Evolutionary conservation across 768 basidiomycete species (phyloP).

Genomic region (Lentinula sp.): DNA sequence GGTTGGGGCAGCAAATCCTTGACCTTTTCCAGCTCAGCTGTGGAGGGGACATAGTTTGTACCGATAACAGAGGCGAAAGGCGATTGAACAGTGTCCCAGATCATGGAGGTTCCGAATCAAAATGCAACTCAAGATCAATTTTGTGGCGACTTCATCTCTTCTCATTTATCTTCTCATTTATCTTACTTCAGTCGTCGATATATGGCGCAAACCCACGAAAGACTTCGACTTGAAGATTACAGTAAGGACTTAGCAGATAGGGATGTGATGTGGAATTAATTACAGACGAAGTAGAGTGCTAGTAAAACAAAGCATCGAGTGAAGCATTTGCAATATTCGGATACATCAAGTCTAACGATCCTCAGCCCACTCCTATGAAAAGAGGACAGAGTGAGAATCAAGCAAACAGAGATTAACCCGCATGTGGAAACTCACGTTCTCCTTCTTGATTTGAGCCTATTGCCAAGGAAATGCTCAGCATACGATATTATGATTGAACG

Average conservation of each 20-base stretch:
- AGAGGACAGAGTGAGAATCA: constrained; percentile 13
- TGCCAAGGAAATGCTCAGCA: constrained; percentile 6
- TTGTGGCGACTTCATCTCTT: neutral
- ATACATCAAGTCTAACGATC: constrained; percentile 51
- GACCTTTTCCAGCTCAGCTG: neutral
- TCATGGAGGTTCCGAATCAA: neutral
- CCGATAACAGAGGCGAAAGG: neutral
- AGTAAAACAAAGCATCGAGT: neutral
- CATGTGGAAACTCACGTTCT: constrained; percentile 68
- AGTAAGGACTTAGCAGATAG: neutral
- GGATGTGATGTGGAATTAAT: neutral
- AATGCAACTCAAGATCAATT: too few relatives aligned
- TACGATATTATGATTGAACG: constrained; percentile 9
- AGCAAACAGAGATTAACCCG: constrained; percentile 2
- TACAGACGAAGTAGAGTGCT: neutral
- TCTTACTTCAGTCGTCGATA: too few relatives aligned
- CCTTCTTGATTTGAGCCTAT: constrained; percentile 98
- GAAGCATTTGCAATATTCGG: neutral
- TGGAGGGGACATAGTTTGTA: neutral
- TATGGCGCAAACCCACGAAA: too few relatives aligned
- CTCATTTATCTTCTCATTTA: too few relatives aligned
- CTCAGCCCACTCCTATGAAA: constrained; percentile 82
- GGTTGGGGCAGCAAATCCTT: neutral
- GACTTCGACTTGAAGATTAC: too few relatives aligned
- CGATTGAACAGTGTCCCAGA: neutral